Evolutionary conservation across 2,329 filamentous ascomycete genomes (phyloP).

Genomic region (Penicillium sp.): DNA sequence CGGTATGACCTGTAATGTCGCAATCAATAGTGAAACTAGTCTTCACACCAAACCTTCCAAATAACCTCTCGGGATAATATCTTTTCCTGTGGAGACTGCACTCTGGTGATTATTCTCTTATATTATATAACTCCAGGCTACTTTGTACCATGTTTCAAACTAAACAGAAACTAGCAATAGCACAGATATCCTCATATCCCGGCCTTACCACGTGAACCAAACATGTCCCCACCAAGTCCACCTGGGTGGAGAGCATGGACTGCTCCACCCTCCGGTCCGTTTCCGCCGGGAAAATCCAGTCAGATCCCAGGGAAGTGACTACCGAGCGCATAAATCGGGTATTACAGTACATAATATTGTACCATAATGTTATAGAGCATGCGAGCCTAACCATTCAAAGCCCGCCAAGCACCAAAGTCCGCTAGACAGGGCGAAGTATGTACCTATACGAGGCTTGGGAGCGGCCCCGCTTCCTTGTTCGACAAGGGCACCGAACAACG

Average conservation of each 20-base stretch:
- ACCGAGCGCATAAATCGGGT: neutral
- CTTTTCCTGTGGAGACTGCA: neutral
- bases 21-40: slow-evolving; percentile 1
- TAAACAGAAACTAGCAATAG: neutral
- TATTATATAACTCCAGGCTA: neutral
- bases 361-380: neutral
- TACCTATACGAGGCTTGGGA: neutral
- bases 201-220: neutral
- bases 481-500: neutral
- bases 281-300: neutral
- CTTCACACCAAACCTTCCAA: neutral
- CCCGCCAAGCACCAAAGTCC: neutral
- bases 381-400: neutral
- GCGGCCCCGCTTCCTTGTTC: neutral
- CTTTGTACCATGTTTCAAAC: too few relatives aligned
- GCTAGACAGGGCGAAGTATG: neutral
- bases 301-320: neutral
- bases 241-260: neutral
- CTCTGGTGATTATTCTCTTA: too few relatives aligned
- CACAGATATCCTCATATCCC: neutral
- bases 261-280: neutral
- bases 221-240: neutral
- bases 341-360: neutral
- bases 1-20: neutral
- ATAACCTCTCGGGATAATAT: neutral